A percentile compares a stretch with the other conserved stretches of the same genome.
These are phyloP conservation scores for Macadamia integrifolia DNA, from an alignment of 164 flowering plant species.

Conservation along the genomic window DNA sequence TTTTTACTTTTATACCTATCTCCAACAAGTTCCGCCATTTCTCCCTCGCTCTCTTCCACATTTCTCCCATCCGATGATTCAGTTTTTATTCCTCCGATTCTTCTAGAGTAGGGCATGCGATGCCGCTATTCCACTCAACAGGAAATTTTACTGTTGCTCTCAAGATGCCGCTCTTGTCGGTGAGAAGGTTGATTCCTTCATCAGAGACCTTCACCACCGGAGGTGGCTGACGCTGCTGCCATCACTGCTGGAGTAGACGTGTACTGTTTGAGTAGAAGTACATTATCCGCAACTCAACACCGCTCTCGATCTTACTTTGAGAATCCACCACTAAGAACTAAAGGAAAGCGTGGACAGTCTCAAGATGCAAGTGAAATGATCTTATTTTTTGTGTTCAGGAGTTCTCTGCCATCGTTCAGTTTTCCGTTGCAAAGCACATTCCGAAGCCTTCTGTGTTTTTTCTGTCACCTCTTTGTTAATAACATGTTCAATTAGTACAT, in stretches of 20 bases:
- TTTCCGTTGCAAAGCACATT: constrained; percentile 45
- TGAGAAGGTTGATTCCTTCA: constrained; percentile 77
- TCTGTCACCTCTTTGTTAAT: constrained; percentile 50
- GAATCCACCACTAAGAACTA: background rate
- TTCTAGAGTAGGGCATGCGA: constrained; percentile 21
- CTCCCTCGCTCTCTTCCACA: too few species aligned
- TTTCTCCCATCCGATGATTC: too few species aligned
- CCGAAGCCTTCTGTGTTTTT: constrained; percentile 52
- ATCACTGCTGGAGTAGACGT: constrained; percentile 83
- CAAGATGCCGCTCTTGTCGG: constrained; percentile 43
- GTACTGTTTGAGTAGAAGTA: constrained; percentile 86
- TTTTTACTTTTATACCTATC: too few species aligned
- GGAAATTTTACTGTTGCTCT: constrained; percentile 46
- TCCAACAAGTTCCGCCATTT: too few species aligned
- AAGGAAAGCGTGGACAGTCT: background rate
- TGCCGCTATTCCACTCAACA: constrained; percentile 84
- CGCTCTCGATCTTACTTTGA: background rate
- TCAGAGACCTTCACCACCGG: constrained; percentile 39
- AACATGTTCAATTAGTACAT: constrained; percentile 45
- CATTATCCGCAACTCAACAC: constrained; percentile 46
- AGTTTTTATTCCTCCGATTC: too few species aligned
- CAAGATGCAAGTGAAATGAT: constrained; percentile 20
- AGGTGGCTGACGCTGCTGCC: constrained; percentile 75
- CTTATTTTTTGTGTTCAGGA: constrained; percentile 49
- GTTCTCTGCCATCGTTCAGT: constrained; percentile 39